A percentile compares a stretch with the other conserved stretches of the same genome.
Evolutionary conservation across 331 rosid species (phyloP).

Genomic region (Prunus yedoensis): DNA sequence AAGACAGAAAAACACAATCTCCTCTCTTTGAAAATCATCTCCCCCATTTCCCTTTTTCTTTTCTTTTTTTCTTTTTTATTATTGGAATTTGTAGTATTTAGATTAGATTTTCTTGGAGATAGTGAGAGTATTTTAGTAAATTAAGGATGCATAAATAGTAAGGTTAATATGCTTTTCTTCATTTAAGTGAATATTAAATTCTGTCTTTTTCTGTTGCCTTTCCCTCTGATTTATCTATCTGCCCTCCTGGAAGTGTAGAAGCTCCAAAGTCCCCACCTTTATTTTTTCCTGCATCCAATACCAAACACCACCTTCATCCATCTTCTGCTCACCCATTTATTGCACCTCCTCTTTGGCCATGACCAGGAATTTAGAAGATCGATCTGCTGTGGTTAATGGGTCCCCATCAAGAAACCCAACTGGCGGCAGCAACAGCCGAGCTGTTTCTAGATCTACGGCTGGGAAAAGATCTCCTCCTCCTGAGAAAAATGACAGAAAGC

Average conservation of each 20-base stretch:
- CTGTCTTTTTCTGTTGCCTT: conserved; percentile 13
- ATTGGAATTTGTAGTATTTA: conserved; percentile 10
- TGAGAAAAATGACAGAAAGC: conserved; percentile 50
- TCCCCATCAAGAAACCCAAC: conserved; percentile 50
- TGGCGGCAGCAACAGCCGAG: conserved; percentile 32
- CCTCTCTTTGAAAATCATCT: conserved; percentile 7
- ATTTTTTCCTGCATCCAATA: neutral
- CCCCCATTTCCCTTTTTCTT: neutral
- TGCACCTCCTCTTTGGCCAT: conserved; percentile 26
- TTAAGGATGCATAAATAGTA: neutral
- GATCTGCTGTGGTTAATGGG: conserved; percentile 37
- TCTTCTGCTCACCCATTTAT: conserved; percentile 3
- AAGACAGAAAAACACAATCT: neutral
- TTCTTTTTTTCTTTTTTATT: neutral
- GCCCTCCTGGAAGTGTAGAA: conserved; percentile 17
- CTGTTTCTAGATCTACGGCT: conserved; percentile 43
- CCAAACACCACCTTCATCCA: neutral
- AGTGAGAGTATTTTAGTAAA: conserved; percentile 5
- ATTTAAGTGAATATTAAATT: conserved; percentile 6
- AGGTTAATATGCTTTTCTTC: neutral
- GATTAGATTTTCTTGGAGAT: conserved; percentile 11
- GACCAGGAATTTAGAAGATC: conserved; percentile 60
- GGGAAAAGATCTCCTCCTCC: conserved; percentile 40
- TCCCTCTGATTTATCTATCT: conserved; percentile 13
- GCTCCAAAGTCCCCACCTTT: conserved; percentile 5